Evolutionary conservation across 1,284 basidiomycete genomes (phyloP), one percentile per base, ranked within the genome.

Genomic region (Rhodotorula sp.): DNA sequence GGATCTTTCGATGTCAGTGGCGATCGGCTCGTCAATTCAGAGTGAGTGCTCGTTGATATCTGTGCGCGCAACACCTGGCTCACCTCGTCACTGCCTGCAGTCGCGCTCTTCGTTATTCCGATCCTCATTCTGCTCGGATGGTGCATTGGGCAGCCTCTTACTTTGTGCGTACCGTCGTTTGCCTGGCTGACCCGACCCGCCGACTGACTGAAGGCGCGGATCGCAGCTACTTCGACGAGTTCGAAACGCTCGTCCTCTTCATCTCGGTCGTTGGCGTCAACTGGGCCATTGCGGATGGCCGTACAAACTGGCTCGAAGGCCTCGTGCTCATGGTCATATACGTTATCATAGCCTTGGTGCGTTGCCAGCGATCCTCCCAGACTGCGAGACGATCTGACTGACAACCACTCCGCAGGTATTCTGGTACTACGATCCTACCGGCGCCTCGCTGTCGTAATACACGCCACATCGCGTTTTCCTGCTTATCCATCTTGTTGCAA

Each of bases 71-170:
- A 1, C 19, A 21, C 23, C 16, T 12, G 19, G 52, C n/a, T 27
- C 7, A 54, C 13, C 13, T 27, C 1, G 7, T 4, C 8, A 5
- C 7, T 27, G 1, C 23, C 1, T 52, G 44, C 67, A 68, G 57
- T 70, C 69, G 89, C 91, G 0, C 85, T 93, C 64, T 78, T 93
- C 79, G 88, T 93, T 68, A 87, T 93, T 76, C 91, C 91, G 81
- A 88, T 88, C 27, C 81, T 89, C 64, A 84, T 89, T 25, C 74
- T 85, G 12, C 75, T 85, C 64, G 83, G 81, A 12, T 84, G 84
- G 84, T 79, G 79, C 27, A 84, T 84, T 53, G 83, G 82, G 1
- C 84, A 85, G 74, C 84, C 84, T 2, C 81, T 85, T 75, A 80
- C 44, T 16, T 46, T 52, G 52, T 50, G 27, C 61, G 48, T 54